Conservation (phyloP, 2,329 filamentous ascomycete genomes). For the Penicillium brevicompactum region DNA sequence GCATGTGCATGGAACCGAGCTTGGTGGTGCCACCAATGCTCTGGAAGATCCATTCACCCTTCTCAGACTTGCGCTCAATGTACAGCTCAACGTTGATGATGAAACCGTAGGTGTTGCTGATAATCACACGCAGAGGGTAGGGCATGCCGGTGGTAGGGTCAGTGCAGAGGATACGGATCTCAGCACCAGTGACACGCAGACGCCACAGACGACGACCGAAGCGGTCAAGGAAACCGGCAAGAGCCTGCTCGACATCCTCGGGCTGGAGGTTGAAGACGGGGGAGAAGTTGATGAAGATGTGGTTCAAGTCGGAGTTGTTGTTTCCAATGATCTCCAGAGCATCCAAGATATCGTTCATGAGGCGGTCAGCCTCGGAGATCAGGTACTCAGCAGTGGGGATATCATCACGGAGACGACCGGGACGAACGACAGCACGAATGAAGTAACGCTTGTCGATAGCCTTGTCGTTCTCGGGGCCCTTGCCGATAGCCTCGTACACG, state of each 20-base stretch:
- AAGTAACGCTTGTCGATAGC: constrained; percentile 84
- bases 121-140: constrained; percentile 91
- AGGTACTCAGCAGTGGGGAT: constrained; percentile 99
- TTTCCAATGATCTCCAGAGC: constrained; percentile 98
- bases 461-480: constrained; percentile 84
- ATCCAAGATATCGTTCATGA: constrained; percentile 97
- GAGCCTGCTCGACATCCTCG: constrained; percentile 84
- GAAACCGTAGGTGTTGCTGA: constrained; percentile 97
- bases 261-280: constrained; percentile 92
- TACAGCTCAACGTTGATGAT: constrained; percentile 98
- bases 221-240: constrained; percentile 93
- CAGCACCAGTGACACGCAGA: constrained; percentile 92
- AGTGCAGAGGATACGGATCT: constrained; percentile 98
- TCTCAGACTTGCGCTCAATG: constrained; percentile 95
- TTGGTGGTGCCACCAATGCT: constrained; percentile 94
- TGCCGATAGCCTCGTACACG: constrained; percentile 95
- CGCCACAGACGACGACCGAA: constrained; percentile 95
- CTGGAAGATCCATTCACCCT: constrained; percentile 98
- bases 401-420: constrained; percentile 91
- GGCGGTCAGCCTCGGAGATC: constrained; percentile 91
- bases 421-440: constrained; percentile 90
- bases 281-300: constrained; percentile 99
- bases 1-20: constrained; percentile 91
- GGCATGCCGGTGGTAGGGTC: constrained; percentile 80
- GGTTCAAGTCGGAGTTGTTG: constrained; percentile 98